Conservation (phyloP, 148 eudicot species). For the Rhododendron molle region DNA sequence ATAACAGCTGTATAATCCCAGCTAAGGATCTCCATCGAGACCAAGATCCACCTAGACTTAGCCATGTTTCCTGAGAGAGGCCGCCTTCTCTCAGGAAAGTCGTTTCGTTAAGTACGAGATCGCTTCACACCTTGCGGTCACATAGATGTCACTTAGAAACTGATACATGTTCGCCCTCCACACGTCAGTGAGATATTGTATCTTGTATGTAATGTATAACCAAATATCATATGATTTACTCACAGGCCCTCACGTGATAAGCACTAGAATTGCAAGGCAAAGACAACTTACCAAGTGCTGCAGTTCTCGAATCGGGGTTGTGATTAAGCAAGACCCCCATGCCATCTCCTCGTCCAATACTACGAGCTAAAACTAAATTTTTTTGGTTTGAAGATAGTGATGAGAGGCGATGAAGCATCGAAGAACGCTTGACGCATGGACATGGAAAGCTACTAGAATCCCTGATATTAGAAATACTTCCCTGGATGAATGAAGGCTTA, state of each 20-base stretch:
- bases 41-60: no score
- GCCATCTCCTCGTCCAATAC: slow-evolving; percentile 10
- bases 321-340: slow-evolving; percentile 1
- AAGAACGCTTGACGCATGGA: slow-evolving; percentile 3
- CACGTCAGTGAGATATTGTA: not conserved
- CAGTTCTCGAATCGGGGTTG: not conserved
- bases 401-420: slow-evolving; percentile 7
- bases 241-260: not conserved
- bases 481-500: slow-evolving; percentile 1
- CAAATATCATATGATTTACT: not conserved
- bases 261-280: not conserved
- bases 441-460: slow-evolving; percentile 7
- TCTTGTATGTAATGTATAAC: not conserved
- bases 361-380: slow-evolving; percentile 7
- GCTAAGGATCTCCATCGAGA: no score
- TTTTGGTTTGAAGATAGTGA: slow-evolving; percentile 6
- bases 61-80: no score
- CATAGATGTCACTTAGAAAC: not conserved
- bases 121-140: no score
- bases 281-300: slow-evolving; percentile 12
- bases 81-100: no score
- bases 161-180: not conserved
- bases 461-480: slow-evolving; percentile 6
- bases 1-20: no score
- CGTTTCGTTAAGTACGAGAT: no score